Evolutionary conservation across 345 rosid genomes (phyloP), one percentile per base, ranked within the genome.

Genomic region (Corchorus capsularis): DNA sequence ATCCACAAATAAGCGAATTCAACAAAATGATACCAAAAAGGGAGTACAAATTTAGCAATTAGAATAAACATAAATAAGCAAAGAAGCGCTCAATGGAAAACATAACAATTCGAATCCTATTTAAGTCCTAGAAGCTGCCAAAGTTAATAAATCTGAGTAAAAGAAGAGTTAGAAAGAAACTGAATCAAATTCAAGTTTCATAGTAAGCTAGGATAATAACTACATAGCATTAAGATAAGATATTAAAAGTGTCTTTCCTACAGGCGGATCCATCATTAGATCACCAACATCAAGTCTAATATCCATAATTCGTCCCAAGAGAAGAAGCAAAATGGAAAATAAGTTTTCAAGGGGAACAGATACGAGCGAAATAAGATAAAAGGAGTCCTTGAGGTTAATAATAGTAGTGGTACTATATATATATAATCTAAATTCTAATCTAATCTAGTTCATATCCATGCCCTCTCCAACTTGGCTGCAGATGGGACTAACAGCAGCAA

Each of bases 381-480:
- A 53, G 63, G 74, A 63, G 75, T 78, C 61, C 75, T 83, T 71
- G 73, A 75, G 37, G 61, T 50, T 60, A 82, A 79, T 52, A 79
- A 76, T 76, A 52, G 1, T 60, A 69, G 27, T 27, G 27, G 27
- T 27, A 27, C 27, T 69, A 52, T 69, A 52, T 69, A 8, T 46
- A 68, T 57, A 63, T 52, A 69, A 10, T 2, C 22, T 34, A 69
- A 34, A 52, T 10, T 52, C 45, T 4, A 50, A 52, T 69, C 46
- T 72, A 76, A 89, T 86, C 95, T 92, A 96, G 92, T 86, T 93
- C 87, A 85, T 76, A 59, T 96, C 99, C 99, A 93, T 93, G 81
- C 96, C 97, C 55, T 96, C 99, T 85, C 96, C 94, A 50, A 90
- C 93, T 67, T 86, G 97, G 91, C 98, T 91, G 84, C 91, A 93